phyloP scores from a whole-genome alignment of 768 basidiomycete species.

The Boletus sensibilis region DNA sequence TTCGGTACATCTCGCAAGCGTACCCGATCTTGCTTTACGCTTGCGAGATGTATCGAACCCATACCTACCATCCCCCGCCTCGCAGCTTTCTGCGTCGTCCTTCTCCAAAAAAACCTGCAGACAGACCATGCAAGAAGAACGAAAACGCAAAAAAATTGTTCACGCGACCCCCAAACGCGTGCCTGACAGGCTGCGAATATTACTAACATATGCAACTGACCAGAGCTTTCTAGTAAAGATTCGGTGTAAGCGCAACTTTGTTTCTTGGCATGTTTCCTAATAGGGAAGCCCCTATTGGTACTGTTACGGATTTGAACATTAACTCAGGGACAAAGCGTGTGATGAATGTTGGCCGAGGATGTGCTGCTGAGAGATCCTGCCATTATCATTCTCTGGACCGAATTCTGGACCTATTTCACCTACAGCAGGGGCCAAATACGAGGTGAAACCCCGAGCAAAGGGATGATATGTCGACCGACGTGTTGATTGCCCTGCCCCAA shows the following conservation, averaged over 20 bases:
- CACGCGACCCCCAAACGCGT: background rate
- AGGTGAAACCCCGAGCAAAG: background rate
- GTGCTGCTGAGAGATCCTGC: background rate
- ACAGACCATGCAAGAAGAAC: background rate
- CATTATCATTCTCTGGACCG: background rate
- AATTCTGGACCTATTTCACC: background rate
- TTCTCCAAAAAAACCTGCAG: background rate
- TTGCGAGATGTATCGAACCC: background rate
- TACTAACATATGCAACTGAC: background rate
- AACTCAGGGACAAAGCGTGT: background rate
- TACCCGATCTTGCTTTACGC: too few species aligned
- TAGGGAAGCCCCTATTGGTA: background rate
- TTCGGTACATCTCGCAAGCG: too few species aligned
- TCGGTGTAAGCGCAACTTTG: slow-evolving; percentile 1
- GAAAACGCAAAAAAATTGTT: background rate
- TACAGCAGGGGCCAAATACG: too few species aligned
- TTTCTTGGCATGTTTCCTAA: background rate
- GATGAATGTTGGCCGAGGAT: background rate
- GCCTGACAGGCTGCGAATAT: background rate
- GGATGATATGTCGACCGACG: background rate
- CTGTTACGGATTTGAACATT: background rate
- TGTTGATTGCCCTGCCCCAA: too few species aligned
- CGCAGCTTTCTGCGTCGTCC: background rate
- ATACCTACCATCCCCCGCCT: background rate
- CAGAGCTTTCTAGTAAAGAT: slow-evolving; percentile 1